phyloP scores from a whole-genome alignment of 208 protist species.

The Leishmania martiniquensis region DNA sequence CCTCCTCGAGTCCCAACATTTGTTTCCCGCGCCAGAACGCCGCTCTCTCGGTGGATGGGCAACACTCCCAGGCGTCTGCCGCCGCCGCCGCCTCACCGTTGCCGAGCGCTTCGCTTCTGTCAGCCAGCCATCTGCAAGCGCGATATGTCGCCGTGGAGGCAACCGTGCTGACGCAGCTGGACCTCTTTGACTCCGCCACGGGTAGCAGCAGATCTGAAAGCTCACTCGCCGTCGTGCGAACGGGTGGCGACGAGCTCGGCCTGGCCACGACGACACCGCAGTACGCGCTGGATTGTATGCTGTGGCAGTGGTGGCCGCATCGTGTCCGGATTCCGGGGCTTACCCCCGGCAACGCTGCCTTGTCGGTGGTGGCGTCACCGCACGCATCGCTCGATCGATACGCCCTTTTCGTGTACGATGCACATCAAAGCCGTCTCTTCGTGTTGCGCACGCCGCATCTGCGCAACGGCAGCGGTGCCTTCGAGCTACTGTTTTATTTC shows the following conservation, averaged over 20 bases:
- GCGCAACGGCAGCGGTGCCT: constrained; percentile 29
- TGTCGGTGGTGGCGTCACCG: constrained; percentile 59
- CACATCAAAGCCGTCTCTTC: constrained; percentile 29
- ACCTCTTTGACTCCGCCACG: constrained; percentile 1
- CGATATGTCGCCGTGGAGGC: constrained; percentile 18
- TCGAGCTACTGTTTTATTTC: constrained; percentile 61
- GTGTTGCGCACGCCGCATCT: constrained; percentile 65
- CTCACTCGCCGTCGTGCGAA: constrained; percentile 33
- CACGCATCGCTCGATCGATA: constrained; percentile 28
- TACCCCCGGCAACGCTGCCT: constrained; percentile 37
- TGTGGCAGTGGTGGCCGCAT: constrained; percentile 79
- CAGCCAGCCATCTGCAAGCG: neutral
- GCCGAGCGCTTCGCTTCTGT: neutral
- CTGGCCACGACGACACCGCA: constrained; percentile 30
- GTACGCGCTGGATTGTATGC: constrained; percentile 39
- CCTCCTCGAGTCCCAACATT: constrained; percentile 9
- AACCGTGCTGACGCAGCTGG: constrained; percentile 25
- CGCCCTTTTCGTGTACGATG: constrained; percentile 72
- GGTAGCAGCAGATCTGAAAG: neutral
- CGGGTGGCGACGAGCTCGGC: constrained; percentile 30
- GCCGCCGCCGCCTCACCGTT: neutral
- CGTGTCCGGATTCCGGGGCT: constrained; percentile 50
- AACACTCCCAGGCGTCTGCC: neutral
- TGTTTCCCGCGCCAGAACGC: neutral
- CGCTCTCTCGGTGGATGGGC: too few species aligned